Percentiles rank a stretch among this genome's conserved stretches.
Evolutionary conservation across 768 basidiomycete genomes (phyloP).

Genomic region (Termitomyces sp.): DNA sequence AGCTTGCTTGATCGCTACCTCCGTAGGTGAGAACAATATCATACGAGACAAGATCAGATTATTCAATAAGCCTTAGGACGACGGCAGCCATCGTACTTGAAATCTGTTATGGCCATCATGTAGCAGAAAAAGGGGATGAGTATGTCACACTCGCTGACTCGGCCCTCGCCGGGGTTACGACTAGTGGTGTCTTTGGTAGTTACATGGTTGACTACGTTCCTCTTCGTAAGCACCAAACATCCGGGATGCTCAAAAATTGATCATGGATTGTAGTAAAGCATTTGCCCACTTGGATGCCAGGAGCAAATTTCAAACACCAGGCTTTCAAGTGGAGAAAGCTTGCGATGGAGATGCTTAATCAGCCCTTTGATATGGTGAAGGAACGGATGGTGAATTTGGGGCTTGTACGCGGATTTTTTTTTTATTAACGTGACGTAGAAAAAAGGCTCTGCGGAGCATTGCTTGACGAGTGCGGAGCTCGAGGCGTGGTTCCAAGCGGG

Average conservation of each 20-base stretch:
- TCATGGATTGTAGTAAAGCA: conserved; percentile 25
- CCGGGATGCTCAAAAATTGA: not conserved
- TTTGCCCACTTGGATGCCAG: conserved; percentile 43
- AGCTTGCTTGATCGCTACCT: conserved; percentile 18
- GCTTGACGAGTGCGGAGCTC: not conserved
- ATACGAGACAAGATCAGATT: not conserved
- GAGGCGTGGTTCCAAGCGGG: not conserved
- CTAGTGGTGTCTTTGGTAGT: conserved; percentile 15
- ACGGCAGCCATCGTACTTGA: conserved; percentile 9
- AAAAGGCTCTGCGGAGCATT: not conserved
- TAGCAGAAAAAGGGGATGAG: conserved; percentile 17
- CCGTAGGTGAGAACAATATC: conserved; percentile 16
- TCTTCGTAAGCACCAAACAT: not conserved
- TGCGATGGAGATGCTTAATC: conserved; percentile 28
- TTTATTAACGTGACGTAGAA: not conserved
- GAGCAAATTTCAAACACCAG: conserved; percentile 35
- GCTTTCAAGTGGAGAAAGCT: conserved; percentile 29
- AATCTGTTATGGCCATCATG: conserved; percentile 13
- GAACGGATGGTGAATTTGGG: conserved; percentile 1
- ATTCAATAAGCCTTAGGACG: not conserved
- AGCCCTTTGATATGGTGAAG: conserved; percentile 19
- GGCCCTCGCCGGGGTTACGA: conserved; percentile 16
- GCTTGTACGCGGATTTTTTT: no score
- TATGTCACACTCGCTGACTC: conserved; percentile 19
- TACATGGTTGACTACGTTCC: conserved; percentile 16